These are phyloP conservation scores for Populus simonii DNA, from an alignment of 345 rosid species.

Conservation along the genomic window DNA sequence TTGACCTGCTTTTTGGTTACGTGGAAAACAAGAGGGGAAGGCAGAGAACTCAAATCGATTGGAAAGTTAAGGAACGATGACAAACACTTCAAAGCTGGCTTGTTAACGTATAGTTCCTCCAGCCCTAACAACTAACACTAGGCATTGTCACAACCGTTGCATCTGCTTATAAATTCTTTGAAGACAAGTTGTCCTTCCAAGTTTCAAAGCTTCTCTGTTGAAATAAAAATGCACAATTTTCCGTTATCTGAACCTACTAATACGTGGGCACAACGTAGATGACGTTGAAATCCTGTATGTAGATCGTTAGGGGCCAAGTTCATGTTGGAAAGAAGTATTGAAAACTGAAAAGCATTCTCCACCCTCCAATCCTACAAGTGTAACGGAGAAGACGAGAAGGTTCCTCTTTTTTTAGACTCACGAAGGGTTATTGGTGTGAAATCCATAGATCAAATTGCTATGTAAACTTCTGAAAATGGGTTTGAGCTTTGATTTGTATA, in stretches of 20 bases:
- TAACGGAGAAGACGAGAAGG: background rate
- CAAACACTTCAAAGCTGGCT: too few species aligned
- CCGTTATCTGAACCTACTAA: too few species aligned
- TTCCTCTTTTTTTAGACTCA: too few species aligned
- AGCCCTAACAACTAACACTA: background rate
- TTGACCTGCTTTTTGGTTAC: too few species aligned
- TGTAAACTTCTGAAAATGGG: background rate
- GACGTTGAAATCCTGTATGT: background rate
- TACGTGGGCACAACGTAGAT: too few species aligned
- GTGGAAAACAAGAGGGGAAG: too few species aligned
- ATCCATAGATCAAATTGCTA: background rate
- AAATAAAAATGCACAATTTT: too few species aligned
- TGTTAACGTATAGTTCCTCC: too few species aligned
- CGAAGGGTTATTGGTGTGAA: background rate
- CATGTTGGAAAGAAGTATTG: background rate
- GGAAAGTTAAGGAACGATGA: too few species aligned
- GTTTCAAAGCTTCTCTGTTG: too few species aligned
- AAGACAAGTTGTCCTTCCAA: background rate
- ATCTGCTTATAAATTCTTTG: background rate
- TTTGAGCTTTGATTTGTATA: background rate
- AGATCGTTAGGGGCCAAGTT: background rate
- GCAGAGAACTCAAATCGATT: too few species aligned
- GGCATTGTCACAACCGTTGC: background rate
- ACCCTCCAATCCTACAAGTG: background rate
- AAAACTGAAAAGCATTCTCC: too few species aligned